Evolutionary conservation across 306 rosid species (phyloP).

Genomic region (Gastrolobium bilobum): DNA sequence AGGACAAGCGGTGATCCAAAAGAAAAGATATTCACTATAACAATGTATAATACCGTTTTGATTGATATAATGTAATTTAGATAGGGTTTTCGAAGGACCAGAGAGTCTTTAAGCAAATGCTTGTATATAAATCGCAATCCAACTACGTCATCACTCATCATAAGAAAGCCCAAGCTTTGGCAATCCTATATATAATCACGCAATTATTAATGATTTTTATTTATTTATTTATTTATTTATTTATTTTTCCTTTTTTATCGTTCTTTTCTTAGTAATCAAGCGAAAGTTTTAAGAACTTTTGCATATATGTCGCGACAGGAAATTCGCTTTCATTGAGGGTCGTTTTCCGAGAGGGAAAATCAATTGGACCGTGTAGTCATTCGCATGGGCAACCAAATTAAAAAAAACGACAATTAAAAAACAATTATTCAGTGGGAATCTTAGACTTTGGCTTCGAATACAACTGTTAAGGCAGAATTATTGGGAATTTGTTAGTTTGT

Average conservation of each 20-base stretch:
- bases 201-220: too few relatives aligned
- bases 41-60: too few relatives aligned
- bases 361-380: conserved; percentile 14
- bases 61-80: too few relatives aligned
- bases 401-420: background rate
- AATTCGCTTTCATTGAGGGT: conserved; percentile 15
- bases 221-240: too few relatives aligned
- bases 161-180: background rate
- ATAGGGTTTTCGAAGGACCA: too few relatives aligned
- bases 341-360: background rate
- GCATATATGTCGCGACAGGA: background rate
- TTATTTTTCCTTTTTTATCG: background rate
- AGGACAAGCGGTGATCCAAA: too few relatives aligned
- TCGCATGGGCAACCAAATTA: background rate
- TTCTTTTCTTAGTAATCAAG: background rate
- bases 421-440: conserved; percentile 45
- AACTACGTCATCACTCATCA: too few relatives aligned
- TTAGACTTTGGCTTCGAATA: conserved; percentile 42
- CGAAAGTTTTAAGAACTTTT: conserved; percentile 6
- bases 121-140: too few relatives aligned
- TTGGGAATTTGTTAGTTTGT: background rate
- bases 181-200: background rate
- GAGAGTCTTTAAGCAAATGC: too few relatives aligned
- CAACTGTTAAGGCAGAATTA: background rate
- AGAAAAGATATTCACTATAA: too few relatives aligned